Evolutionary conservation across 192 early-diverging fungal species (phyloP).

Genomic region (Podila verticillata): DNA sequence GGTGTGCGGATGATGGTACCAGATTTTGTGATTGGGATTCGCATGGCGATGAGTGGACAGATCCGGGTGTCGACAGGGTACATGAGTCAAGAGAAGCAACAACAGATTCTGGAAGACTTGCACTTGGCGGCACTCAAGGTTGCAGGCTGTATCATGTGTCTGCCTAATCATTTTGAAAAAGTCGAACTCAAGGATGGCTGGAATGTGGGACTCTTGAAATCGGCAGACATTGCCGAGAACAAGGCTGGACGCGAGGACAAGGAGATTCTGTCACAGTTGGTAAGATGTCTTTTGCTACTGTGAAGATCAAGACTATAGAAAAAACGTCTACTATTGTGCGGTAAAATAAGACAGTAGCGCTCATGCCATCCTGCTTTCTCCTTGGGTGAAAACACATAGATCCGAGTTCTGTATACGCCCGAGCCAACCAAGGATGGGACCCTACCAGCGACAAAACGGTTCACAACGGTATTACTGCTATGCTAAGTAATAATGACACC

Average conservation of each 20-base stretch:
- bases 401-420: conserved; percentile 55
- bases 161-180: conserved; percentile 76
- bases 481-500: neutral
- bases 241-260: conserved; percentile 53
- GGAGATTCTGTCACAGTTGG: conserved; percentile 61
- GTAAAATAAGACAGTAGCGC: too few species aligned
- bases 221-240: conserved; percentile 34
- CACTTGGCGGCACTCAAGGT: conserved; percentile 73
- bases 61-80: conserved; percentile 29
- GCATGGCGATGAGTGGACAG: conserved; percentile 54
- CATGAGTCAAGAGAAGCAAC: conserved; percentile 45
- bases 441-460: conserved; percentile 42
- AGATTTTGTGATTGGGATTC: conserved; percentile 75
- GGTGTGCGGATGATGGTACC: conserved; percentile 80
- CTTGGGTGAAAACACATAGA: conserved; percentile 33
- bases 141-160: conserved; percentile 67
- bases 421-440: conserved; percentile 36
- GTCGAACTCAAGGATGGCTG: conserved; percentile 65
- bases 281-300: conserved; percentile 22
- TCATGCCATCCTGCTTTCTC: neutral
- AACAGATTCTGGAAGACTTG: conserved; percentile 66
- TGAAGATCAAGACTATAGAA: neutral
- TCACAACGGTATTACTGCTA: too few species aligned
- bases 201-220: conserved; percentile 54
- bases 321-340: neutral